Base-by-base conservation (phyloP, 2,329 filamentous ascomycete genomes). In the Aspergillus glaucus region DNA sequence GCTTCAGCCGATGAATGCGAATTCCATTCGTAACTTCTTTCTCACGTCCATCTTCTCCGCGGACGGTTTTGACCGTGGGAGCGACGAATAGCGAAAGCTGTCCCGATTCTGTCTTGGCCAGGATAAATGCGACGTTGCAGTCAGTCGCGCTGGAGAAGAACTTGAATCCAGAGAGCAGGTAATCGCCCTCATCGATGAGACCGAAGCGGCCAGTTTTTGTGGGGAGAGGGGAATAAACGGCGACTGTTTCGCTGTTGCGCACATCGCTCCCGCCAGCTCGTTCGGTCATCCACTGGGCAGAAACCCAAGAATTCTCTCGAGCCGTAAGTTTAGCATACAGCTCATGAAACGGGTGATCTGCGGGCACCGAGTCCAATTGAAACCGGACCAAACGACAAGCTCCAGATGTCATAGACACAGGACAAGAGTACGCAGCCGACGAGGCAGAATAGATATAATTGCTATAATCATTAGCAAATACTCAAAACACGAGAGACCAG, bases 131-230 rank as follows among this genome's bases (percentile, higher is more conserved):
- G 75, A 86, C 81, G 43, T 82, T 73, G 0, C 79, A 77, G 61
- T 86, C 84, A 0, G 82, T 86, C 0, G 83, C 84, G 3, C 76
- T 81, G 36, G 79, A 83, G 67, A 87, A 86, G 77, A 84, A 88
- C 59, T 88, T 87, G 74, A 87, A 87, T 0, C 85, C 85, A 30
- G 73, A 75, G 50, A 88, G 76, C 5, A 64, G 46, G 45, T 67
- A 70, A 28, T 62, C 63, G 5, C 67, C 66, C 9, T 60, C 57
- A 9, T 53, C 63, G 0, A 59, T 40, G 6, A 24, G 48, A 8
- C 53, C 56, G 19, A 52, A 54, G 4, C 36, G 52, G 26, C 39
- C 54, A 28, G 40, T 49, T 26, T 50, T 54, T 3, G 53, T 9
- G 46, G 50, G 12, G 3, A 55, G 21, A 6, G 61, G 60, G 0